Percentiles rank a stretch among this genome's conserved stretches.
Conservation (phyloP, 2,329 filamentous ascomycete genomes). For the Aphanocladium album region DNA sequence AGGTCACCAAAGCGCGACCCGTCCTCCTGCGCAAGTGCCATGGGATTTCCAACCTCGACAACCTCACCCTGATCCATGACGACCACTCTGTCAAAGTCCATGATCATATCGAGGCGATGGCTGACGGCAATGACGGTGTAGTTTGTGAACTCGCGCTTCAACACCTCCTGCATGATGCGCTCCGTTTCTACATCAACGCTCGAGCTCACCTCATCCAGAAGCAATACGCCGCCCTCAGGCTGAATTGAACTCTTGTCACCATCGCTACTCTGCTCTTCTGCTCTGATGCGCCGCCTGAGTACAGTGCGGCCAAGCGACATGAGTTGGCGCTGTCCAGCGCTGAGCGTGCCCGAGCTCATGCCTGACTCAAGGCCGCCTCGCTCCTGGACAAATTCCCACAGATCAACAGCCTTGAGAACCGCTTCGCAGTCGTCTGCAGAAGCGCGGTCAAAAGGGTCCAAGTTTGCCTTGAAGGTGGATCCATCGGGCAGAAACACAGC, state of each 20-base stretch:
- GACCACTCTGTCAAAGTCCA: conserved; percentile 7
- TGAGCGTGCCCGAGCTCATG: neutral
- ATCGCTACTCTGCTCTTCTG: neutral
- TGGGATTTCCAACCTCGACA: neutral
- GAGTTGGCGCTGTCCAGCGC: conserved; percentile 11
- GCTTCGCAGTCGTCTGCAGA: neutral
- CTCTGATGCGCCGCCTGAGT: neutral
- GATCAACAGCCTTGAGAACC: neutral
- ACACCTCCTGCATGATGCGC: neutral
- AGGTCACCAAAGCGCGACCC: neutral
- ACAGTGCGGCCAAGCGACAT: conserved; percentile 5
- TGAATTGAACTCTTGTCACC: neutral
- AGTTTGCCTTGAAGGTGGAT: neutral
- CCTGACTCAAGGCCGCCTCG: neutral
- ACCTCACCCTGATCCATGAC: conserved; percentile 8
- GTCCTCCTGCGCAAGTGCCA: neutral
- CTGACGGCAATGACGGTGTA: conserved; percentile 7
- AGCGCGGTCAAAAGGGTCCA: neutral
- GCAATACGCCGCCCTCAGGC: conserved; percentile 2
- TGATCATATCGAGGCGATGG: conserved; percentile 6
- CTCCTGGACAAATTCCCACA: neutral
- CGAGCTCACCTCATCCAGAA: conserved; percentile 10
- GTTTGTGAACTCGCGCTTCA: neutral
- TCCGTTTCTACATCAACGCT: conserved; percentile 11
- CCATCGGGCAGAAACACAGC: conserved; percentile 9